Base-by-base conservation (phyloP, 805 yeast genomes). In the Candida ficus region DNA sequence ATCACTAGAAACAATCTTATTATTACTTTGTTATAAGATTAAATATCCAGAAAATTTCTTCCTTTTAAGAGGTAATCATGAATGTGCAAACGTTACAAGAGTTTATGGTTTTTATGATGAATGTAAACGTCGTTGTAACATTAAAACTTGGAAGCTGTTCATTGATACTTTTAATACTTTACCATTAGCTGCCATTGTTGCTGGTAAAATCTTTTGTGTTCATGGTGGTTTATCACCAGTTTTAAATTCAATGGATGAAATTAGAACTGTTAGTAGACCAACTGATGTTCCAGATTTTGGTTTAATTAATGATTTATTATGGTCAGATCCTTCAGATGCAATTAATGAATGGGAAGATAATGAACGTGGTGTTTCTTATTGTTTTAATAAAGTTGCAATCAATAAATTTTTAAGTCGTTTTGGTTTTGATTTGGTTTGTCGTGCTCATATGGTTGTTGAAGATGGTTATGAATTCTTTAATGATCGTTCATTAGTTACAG, bases 291-390 rank as follows among this genome's bases (percentile, higher is more conserved):
- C 99, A 41, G 99, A 91, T 65, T 95, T 89, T 46, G 99, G 99
- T 19, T 75, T 91, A 56, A 75, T 91, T 56, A 90, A 97, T 71
- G 99, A 91, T 66, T 75, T 91, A 63, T 75, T 91, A 57, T 91
- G 99, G 99, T 86, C 96, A 2, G 99, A 91, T 65, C 99, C 99
- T 17, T 98, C 91, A 64, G 91, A 93, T 68, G 97, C 89, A 65
- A 87, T 90, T 53, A 88, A 93, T 27, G 99, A 98, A 19, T 91
- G 99, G 99, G 83, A 93, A 53, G 99, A 93, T 69, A 91, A 93
- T 66, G 99, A 93, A 69, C 85, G 99, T 68, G 98, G 98, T 61
- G 98, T 91, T 47, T 89, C 97, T 16, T 91, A 90, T 67, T 91
- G 98, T 18, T 91, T 93, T 67, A 98, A 98, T 14, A 98, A 98